A percentile compares a stretch with the other conserved stretches of the same genome.
These are phyloP conservation scores for Carpinus viminea DNA, from an alignment of 306 rosid genomes.

Conservation along the genomic window DNA sequence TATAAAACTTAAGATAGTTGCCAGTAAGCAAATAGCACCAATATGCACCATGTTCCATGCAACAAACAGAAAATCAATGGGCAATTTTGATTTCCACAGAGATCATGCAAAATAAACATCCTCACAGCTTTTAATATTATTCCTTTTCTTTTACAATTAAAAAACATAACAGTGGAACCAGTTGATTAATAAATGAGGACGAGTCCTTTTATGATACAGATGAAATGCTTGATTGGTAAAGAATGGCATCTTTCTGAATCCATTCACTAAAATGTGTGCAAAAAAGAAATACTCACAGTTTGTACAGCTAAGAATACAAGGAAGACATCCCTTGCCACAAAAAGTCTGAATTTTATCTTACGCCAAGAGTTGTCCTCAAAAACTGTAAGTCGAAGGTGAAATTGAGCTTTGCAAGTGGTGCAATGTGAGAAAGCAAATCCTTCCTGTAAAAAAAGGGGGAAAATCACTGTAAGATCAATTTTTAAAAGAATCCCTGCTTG, in stretches of 20 bases:
- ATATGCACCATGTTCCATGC: background rate
- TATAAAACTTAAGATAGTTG: background rate
- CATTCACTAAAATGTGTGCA: background rate
- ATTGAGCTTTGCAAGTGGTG: constrained; percentile 98
- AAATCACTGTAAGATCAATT: constrained; percentile 8
- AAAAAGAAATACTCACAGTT: constrained; percentile 64
- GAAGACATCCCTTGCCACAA: constrained; percentile 97
- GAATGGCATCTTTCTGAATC: background rate
- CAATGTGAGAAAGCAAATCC: constrained; percentile 99
- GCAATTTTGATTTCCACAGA: background rate
- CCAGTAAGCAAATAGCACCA: background rate
- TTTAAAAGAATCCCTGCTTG: background rate
- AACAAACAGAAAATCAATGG: background rate
- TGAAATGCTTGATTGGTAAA: background rate
- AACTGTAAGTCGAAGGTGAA: constrained; percentile 74
- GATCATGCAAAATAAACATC: background rate
- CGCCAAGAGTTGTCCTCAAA: constrained; percentile 94
- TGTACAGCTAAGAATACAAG: constrained; percentile 95
- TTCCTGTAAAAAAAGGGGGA: constrained; percentile 52
- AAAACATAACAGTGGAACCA: background rate
- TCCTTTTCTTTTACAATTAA: background rate
- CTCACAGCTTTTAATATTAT: background rate
- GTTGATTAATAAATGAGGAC: background rate
- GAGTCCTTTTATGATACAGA: background rate
- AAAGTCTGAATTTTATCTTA: constrained; percentile 78